These are phyloP conservation scores for Theileria orientalis DNA, from an alignment of 169 alveolate species.

Conservation along the genomic window DNA sequence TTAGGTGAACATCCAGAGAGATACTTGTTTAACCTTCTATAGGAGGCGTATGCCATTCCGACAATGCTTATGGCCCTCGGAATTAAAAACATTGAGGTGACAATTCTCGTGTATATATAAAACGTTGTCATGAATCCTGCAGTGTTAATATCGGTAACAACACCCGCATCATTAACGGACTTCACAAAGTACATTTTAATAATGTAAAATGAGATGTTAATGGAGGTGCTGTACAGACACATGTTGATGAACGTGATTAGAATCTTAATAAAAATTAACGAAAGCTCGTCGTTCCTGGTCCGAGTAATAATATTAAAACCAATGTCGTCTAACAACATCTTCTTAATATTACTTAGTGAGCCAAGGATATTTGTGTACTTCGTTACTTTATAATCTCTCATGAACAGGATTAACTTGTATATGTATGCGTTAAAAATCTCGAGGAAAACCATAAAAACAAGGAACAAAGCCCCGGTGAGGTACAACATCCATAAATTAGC, in stretches of 20 bases:
- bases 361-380: constrained; percentile 1
- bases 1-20: constrained; percentile 42
- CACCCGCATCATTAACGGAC: neutral
- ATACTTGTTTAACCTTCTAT: no score
- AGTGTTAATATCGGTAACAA: constrained; percentile 11
- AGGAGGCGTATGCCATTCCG: constrained; percentile 21
- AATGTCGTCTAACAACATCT: constrained; percentile 34
- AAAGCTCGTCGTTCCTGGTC: constrained; percentile 38
- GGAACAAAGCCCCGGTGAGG: neutral
- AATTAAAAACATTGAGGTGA: no score
- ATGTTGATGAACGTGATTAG: constrained; percentile 16
- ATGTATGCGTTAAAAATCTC: constrained; percentile 27
- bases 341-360: constrained; percentile 14
- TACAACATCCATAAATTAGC: no score
- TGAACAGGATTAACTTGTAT: neutral
- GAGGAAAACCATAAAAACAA: neutral
- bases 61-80: no score
- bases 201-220: no score
- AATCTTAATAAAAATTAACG: constrained; percentile 20
- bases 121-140: no score
- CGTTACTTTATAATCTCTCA: constrained; percentile 42
- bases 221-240: neutral
- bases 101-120: no score
- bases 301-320: constrained; percentile 35
- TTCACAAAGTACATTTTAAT: neutral